These are phyloP conservation scores for Tuber indicum DNA, from an alignment of 495 filamentous ascomycete genomes.

Conservation along the genomic window DNA sequence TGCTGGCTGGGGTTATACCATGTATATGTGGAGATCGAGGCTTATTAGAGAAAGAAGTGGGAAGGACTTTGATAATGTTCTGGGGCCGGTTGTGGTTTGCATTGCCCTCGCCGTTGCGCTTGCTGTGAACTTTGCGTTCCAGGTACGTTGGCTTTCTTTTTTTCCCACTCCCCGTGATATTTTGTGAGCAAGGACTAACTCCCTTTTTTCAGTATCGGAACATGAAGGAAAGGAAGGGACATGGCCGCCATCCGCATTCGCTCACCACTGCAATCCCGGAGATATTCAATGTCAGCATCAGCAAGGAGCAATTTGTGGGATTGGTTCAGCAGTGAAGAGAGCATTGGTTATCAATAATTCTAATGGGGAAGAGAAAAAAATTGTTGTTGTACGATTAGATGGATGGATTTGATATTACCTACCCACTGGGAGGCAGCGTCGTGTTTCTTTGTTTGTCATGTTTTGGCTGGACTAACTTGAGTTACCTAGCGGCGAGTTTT, in stretches of 20 bases:
- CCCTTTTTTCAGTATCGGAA: constrained; percentile 23
- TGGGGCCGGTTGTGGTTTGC: constrained; percentile 79
- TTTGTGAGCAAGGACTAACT: not conserved
- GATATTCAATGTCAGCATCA: constrained; percentile 14
- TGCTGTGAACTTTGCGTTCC: constrained; percentile 81
- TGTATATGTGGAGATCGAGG: constrained; percentile 64
- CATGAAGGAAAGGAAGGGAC: constrained; percentile 21
- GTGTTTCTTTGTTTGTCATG: constrained; percentile 9
- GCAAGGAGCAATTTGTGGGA: constrained; percentile 4
- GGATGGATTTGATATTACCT: constrained; percentile 12
- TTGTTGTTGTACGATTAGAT: constrained; percentile 19
- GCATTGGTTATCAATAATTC: constrained; percentile 7
- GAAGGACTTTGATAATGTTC: constrained; percentile 80
- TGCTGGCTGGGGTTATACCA: constrained; percentile 77
- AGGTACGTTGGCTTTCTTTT: constrained; percentile 46
- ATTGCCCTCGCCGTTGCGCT: constrained; percentile 70
- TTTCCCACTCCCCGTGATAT: too few species aligned
- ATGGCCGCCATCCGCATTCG: not conserved
- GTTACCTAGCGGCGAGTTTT: not conserved
- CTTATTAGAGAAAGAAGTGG: constrained; percentile 81
- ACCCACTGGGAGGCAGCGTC: constrained; percentile 11
- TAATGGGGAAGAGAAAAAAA: not conserved
- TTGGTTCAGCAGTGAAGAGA: constrained; percentile 16
- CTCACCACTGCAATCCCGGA: constrained; percentile 10
- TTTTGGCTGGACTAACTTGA: not conserved